phyloP scores from a whole-genome alignment of 1,284 basidiomycete species.

The Stygiomarasmius scandens region DNA sequence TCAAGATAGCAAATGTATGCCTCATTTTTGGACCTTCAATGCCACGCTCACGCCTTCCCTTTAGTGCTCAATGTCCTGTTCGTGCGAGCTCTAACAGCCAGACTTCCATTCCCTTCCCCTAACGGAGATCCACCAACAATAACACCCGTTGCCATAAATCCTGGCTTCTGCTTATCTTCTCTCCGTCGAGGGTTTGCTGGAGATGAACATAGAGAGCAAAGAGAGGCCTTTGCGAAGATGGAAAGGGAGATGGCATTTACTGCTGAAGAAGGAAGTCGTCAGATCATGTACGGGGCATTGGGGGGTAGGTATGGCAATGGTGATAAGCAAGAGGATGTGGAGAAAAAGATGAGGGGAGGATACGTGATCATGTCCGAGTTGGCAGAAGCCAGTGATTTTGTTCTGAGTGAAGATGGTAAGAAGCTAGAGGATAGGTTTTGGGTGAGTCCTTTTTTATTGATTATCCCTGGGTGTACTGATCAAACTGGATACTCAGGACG shows the following conservation, averaged over 20 bases:
- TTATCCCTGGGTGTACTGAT: neutral
- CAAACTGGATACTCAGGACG: slow-evolving; percentile 16
- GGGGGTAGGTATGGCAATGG: too few species aligned
- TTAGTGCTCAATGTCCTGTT: slow-evolving; percentile 47
- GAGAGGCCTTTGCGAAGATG: slow-evolving; percentile 11
- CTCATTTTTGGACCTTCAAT: neutral
- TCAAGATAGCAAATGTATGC: slow-evolving; percentile 1
- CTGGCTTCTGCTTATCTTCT: slow-evolving; percentile 50
- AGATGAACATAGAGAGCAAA: slow-evolving; percentile 6
- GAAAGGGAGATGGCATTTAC: slow-evolving; percentile 34
- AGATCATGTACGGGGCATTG: slow-evolving; percentile 45
- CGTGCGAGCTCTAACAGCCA: slow-evolving; percentile 39
- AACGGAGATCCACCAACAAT: slow-evolving; percentile 35
- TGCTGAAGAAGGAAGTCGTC: slow-evolving; percentile 43
- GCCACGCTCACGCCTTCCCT: neutral
- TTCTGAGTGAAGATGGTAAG: slow-evolving; percentile 38
- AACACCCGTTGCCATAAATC: slow-evolving; percentile 41
- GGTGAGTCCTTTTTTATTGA: slow-evolving; percentile 15
- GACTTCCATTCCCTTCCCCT: slow-evolving; percentile 25
- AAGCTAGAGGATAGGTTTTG: slow-evolving; percentile 44
- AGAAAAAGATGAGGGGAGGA: slow-evolving; percentile 20
- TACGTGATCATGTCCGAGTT: slow-evolving; percentile 16
- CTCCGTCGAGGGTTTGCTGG: slow-evolving; percentile 31
- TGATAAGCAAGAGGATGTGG: slow-evolving; percentile 7
- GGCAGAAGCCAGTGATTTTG: slow-evolving; percentile 20